phyloP scores from a whole-genome alignment of 306 rosid genomes.

The Cucurbita argyrosperma region DNA sequence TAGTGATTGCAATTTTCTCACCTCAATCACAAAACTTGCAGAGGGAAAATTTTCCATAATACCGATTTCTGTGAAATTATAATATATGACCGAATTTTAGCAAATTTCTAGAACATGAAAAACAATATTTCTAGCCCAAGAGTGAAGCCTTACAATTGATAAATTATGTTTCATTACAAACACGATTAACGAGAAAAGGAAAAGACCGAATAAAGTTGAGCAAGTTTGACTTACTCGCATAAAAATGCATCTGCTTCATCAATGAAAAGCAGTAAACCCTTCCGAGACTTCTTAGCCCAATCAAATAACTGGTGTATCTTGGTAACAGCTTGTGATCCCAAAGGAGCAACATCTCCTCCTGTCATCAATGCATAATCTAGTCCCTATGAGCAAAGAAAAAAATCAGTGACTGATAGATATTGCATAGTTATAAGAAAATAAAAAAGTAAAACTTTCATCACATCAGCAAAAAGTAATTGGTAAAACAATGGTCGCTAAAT shows the following conservation, averaged over 20 bases:
- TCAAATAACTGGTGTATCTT: constrained; percentile 95
- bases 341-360: constrained; percentile 97
- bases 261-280: constrained; percentile 85
- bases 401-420: neutral
- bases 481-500: neutral
- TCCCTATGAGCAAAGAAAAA: constrained; percentile 31
- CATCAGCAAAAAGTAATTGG: neutral
- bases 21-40: neutral
- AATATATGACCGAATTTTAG: neutral
- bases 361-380: constrained; percentile 96
- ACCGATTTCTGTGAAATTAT: neutral
- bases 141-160: neutral
- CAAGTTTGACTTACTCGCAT: constrained; percentile 68
- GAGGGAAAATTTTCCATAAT: neutral
- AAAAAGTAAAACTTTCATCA: neutral
- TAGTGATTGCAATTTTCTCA: neutral
- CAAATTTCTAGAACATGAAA: neutral
- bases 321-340: constrained; percentile 95
- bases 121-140: neutral
- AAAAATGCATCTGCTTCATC: constrained; percentile 99
- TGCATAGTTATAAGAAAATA: neutral
- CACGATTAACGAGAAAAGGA: neutral
- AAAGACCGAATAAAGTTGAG: neutral
- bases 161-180: neutral
- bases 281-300: constrained; percentile 79